Conservation (phyloP, 1,284 basidiomycete genomes). For the Amylostereum areolatum region DNA sequence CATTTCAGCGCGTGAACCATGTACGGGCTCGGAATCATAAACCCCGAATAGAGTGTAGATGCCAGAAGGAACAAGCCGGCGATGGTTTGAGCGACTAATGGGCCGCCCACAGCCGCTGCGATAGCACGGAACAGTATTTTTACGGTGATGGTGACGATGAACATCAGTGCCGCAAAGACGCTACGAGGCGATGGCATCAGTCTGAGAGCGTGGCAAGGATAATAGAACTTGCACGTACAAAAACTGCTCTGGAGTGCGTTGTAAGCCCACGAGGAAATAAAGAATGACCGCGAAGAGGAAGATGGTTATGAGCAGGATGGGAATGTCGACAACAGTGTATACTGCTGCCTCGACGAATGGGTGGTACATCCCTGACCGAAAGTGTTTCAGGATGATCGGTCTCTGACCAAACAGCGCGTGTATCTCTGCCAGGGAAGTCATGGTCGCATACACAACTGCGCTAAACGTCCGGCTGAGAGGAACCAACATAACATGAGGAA, state of each 20-base stretch:
- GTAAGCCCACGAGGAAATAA: slow-evolving; percentile 32
- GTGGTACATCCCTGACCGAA: slow-evolving; percentile 48
- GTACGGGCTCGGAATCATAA: slow-evolving; percentile 62
- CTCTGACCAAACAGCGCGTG: slow-evolving; percentile 46
- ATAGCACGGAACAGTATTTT: slow-evolving; percentile 19
- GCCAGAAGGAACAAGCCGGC: slow-evolving; percentile 35
- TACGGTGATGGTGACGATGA: slow-evolving; percentile 25
- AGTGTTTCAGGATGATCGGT: slow-evolving; percentile 52
- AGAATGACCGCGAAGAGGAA: slow-evolving; percentile 38
- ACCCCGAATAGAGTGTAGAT: slow-evolving; percentile 60
- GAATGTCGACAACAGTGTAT: slow-evolving; percentile 55
- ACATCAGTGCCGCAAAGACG: too few relatives aligned
- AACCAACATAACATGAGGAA: too few relatives aligned
- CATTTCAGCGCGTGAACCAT: slow-evolving; percentile 90
- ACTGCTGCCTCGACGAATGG: slow-evolving; percentile 52
- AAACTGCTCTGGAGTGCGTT: too few relatives aligned
- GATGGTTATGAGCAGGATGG: slow-evolving; percentile 28
- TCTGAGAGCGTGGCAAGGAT: too few relatives aligned
- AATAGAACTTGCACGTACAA: too few relatives aligned
- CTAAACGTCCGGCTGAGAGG: too few relatives aligned
- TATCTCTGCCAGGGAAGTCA: slow-evolving; percentile 31
- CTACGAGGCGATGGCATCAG: too few relatives aligned
- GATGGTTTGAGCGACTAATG: slow-evolving; percentile 33
- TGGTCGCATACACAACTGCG: slow-evolving; percentile 21
- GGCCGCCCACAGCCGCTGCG: slow-evolving; percentile 30